Evolutionary conservation across 805 yeast genomes (phyloP), one percentile per base, ranked within the genome.

Genomic region (Maudiozyma barnettii): DNA sequence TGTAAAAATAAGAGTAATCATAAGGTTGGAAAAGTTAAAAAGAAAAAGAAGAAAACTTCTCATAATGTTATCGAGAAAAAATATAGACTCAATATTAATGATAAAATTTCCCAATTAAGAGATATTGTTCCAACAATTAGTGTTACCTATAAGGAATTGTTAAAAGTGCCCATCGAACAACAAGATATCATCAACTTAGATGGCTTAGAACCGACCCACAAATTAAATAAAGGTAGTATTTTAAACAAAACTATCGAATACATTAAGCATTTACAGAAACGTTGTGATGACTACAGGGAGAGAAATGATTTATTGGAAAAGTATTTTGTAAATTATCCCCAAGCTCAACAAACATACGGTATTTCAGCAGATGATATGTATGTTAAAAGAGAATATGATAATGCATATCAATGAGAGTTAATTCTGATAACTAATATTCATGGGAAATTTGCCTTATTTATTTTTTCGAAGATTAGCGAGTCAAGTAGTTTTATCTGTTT

Each of bases 241-340:
- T 68, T 84, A 50, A 71, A 84, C 23, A 84, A 84, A 57, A 86
- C 91, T 1, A 79, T 84, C 3, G 93, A 84, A 61, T 84, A 84
- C 58, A 84, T 84, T 52, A 77, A 75, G 53, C 90, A 84, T 63
- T 70, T 84, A 61, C 89, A 84, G 53, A 63, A 64, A 51, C 82
- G 81, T 56, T 81, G 81, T 55, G 76, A 72, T 1, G 44, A 60
- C 1, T 69, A 81, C 52, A 66, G 57, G 47, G 63, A 63, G 22
- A 81, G 79, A 55, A 81, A 80, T 54, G 67, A 68, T 14, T 58
- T 62, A 4, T 54, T 76, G 35, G 67, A 63, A 52, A 51, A 48
- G 37, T 45, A 49, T 20, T 26, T 31, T 7, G 16, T n/a, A 4
- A 42, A 35, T 12, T 20, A 9, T 18, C 22, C 23, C 8, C 20